These are phyloP conservation scores for Venturia nashicola DNA, from an alignment of 2,329 filamentous ascomycete genomes.

Conservation along the genomic window DNA sequence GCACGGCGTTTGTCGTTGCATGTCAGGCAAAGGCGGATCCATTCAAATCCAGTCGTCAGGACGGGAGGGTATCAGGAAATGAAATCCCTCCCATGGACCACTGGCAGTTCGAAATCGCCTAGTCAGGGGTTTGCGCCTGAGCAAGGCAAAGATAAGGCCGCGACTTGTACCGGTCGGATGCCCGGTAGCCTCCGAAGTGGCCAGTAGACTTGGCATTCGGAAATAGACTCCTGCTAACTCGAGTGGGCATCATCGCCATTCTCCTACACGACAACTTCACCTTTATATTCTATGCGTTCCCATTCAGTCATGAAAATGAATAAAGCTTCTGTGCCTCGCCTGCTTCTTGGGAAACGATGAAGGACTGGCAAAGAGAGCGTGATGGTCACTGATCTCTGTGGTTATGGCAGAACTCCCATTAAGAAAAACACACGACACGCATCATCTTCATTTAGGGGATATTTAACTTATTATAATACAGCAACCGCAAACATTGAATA, in stretches of 20 bases:
- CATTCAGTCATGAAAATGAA: too few relatives aligned
- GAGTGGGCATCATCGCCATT: not conserved
- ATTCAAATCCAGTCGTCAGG: not conserved
- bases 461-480: not conserved
- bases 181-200: too few relatives aligned
- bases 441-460: not conserved
- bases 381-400: too few relatives aligned
- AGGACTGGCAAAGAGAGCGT: too few relatives aligned
- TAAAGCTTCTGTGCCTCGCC: too few relatives aligned
- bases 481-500: not conserved
- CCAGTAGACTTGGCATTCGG: not conserved
- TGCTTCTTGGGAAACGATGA: too few relatives aligned
- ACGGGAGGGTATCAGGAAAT: not conserved
- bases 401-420: too few relatives aligned
- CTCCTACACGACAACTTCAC: not conserved
- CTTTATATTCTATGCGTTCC: too few relatives aligned
- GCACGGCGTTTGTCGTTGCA: not conserved
- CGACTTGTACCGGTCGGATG: too few relatives aligned
- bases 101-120: not conserved
- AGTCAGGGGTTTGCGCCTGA: not conserved
- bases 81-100: not conserved
- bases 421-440: not conserved
- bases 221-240: conserved; percentile 1
- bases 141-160: not conserved
- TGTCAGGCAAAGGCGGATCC: not conserved